Evolutionary conservation across 805 yeast species (phyloP).

Genomic region (Isabelozyma heimii): DNA sequence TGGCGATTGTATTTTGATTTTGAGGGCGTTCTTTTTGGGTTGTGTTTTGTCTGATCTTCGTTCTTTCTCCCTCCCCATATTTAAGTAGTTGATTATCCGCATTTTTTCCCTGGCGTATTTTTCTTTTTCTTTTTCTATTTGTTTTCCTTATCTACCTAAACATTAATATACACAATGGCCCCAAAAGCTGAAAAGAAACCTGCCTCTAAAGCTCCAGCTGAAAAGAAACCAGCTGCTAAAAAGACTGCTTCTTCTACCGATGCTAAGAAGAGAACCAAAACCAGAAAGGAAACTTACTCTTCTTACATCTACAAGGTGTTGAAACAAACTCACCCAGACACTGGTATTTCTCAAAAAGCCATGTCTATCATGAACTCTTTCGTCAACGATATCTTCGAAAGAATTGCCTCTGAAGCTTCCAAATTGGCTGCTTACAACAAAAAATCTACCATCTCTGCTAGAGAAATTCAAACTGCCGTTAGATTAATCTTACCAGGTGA

Average conservation of each 20-base stretch:
- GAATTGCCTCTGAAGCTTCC: constrained; percentile 97
- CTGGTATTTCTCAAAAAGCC: constrained; percentile 98
- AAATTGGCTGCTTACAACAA: constrained; percentile 98
- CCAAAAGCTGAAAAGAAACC: constrained; percentile 70
- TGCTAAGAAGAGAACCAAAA: constrained; percentile 88
- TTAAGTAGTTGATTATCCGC: neutral
- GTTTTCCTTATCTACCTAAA: too few relatives aligned
- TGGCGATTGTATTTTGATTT: neutral
- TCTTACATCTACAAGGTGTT: constrained; percentile 98
- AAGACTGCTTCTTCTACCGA: constrained; percentile 77
- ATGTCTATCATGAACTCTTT: constrained; percentile 99
- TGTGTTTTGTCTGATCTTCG: too few relatives aligned
- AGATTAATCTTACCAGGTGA: constrained; percentile 98
- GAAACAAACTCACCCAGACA: constrained; percentile 98
- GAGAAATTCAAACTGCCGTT: constrained; percentile 98
- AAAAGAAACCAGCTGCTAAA: constrained; percentile 89
- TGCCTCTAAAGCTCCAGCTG: constrained; percentile 98
- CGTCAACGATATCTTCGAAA: constrained; percentile 96
- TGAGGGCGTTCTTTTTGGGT: neutral
- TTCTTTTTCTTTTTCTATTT: neutral
- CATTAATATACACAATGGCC: constrained; percentile 47
- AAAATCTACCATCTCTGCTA: constrained; percentile 95
- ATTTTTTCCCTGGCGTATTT: neutral
- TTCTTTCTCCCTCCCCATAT: too few relatives aligned
- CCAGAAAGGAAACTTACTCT: constrained; percentile 97